Evolutionary conservation across 2,329 filamentous ascomycete genomes (phyloP).

Genomic region (Pyrenophora teres): DNA sequence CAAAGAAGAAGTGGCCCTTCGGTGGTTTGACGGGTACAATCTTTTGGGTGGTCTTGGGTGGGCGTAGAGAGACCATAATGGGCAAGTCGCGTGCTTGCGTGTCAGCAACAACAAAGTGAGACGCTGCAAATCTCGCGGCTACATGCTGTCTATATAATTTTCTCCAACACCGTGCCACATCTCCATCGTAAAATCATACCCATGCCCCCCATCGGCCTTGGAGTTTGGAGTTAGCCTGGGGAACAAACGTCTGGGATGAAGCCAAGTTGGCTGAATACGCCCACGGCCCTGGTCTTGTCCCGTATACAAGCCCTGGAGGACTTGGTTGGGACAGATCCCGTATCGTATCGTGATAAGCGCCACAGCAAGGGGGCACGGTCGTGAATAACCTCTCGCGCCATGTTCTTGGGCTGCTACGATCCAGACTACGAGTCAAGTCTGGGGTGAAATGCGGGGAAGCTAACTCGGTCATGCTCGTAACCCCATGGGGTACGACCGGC

Average conservation of each 20-base stretch:
- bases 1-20: conserved; percentile 23
- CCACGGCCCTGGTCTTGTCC: conserved; percentile 11
- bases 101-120: neutral
- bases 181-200: no score
- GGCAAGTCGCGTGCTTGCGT: no score
- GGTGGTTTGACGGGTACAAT: conserved; percentile 17
- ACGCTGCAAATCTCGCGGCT: neutral
- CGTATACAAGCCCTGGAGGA: conserved; percentile 4
- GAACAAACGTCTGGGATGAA: neutral
- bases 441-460: conserved; percentile 4
- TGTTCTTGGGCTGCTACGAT: neutral
- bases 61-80: conserved; percentile 12
- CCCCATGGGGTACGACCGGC: conserved; percentile 11
- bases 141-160: neutral
- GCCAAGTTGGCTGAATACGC: conserved; percentile 17
- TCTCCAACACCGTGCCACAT: neutral
- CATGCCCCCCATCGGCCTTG: no score
- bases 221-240: no score
- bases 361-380: conserved; percentile 4
- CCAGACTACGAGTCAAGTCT: conserved; percentile 1
- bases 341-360: neutral
- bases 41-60: conserved; percentile 16
- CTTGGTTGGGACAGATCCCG: neutral
- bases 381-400: neutral
- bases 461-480: neutral